phyloP scores from a whole-genome alignment of 2,329 filamentous ascomycete species.

The Phaeosphaeriaceae sp. region DNA sequence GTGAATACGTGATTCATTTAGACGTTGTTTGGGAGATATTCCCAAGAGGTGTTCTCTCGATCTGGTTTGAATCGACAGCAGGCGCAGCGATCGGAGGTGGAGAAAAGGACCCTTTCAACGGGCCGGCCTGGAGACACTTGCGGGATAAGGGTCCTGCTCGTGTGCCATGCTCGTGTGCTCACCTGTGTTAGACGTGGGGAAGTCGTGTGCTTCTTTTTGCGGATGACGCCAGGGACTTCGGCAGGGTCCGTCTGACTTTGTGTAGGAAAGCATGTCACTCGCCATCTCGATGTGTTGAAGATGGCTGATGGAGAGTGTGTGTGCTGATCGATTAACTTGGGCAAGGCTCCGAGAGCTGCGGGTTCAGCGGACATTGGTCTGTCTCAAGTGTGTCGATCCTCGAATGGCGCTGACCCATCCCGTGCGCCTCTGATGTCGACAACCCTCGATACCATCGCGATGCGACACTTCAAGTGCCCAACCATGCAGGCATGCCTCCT shows the following conservation, averaged over 20 bases:
- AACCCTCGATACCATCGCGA: constrained; percentile 1
- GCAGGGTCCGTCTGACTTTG: constrained; percentile 9
- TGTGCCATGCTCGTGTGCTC: constrained; percentile 25
- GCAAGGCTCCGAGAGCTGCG: not conserved
- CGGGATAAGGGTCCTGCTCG: constrained; percentile 25
- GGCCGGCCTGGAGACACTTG: constrained; percentile 12
- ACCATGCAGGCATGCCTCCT: not conserved
- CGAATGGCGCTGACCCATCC: not conserved
- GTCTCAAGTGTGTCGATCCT: not conserved
- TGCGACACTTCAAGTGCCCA: not conserved
- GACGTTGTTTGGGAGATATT: constrained; percentile 25
- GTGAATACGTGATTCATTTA: constrained; percentile 40
- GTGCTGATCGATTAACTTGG: constrained; percentile 1
- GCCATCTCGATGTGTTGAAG: not conserved
- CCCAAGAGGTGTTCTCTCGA: constrained; percentile 2
- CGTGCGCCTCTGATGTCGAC: not conserved
- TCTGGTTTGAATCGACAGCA: constrained; percentile 8
- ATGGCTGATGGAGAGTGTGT: not conserved
- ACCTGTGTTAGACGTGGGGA: constrained; percentile 1
- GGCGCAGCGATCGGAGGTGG: constrained; percentile 22
- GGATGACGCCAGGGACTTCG: not conserved
- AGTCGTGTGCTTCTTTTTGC: constrained; percentile 18
- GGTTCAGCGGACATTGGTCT: not conserved
- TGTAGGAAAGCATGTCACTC: not conserved
- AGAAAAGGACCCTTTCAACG: constrained; percentile 15